A percentile compares a stretch with the other conserved stretches of the same genome.
These are phyloP conservation scores for Hyphodiscus sp. DNA, from an alignment of 2,329 filamentous ascomycete species.

Conservation along the genomic window DNA sequence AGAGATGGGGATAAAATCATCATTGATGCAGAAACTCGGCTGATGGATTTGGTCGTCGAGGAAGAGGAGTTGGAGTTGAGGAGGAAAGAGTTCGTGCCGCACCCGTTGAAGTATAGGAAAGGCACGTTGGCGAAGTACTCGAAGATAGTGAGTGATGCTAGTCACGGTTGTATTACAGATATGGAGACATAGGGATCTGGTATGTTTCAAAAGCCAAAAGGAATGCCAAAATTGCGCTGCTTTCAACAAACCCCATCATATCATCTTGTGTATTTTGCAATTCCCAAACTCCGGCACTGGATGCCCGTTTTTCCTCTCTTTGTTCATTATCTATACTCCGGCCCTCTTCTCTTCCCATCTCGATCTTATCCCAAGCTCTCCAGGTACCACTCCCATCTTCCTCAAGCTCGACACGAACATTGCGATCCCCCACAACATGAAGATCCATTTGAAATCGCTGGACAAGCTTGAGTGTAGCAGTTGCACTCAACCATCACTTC, in stretches of 20 bases:
- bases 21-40: constrained; percentile 52
- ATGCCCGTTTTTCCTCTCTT: too few relatives aligned
- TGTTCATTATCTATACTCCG: too few relatives aligned
- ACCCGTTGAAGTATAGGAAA: constrained; percentile 49
- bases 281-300: background rate
- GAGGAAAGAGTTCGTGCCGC: constrained; percentile 45
- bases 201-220: background rate
- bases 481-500: too few relatives aligned
- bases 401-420: too few relatives aligned
- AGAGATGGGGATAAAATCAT: constrained; percentile 51
- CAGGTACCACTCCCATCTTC: too few relatives aligned
- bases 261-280: background rate
- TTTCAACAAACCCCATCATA: background rate
- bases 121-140: constrained; percentile 55
- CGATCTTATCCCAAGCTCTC: too few relatives aligned
- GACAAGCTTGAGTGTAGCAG: too few relatives aligned
- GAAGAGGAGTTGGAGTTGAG: constrained; percentile 36
- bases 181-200: constrained; percentile 14
- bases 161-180: constrained; percentile 53
- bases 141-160: constrained; percentile 47
- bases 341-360: too few relatives aligned
- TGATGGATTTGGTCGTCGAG: constrained; percentile 44
- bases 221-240: background rate
- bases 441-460: too few relatives aligned
- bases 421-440: too few relatives aligned